Evolutionary conservation across 768 basidiomycete species (phyloP).

Genomic region (Rhizopogon roseolus): DNA sequence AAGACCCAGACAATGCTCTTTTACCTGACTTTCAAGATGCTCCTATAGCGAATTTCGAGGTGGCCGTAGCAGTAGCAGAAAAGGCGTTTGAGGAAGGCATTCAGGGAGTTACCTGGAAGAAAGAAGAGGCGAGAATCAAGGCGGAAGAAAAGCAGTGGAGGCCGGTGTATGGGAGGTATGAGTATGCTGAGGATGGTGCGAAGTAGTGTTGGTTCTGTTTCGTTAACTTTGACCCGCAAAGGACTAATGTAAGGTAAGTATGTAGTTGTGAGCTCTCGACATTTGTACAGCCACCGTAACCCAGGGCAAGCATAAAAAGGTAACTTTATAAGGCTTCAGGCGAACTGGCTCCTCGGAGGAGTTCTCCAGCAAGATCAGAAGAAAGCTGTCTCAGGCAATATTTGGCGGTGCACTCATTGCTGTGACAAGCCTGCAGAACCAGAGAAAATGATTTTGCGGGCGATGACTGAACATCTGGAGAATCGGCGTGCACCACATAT

Average conservation of each 20-base stretch:
- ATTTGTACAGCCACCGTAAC: too few relatives aligned
- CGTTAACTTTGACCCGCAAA: background rate
- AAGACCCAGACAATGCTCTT: conserved; percentile 65
- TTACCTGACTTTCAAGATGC: conserved; percentile 77
- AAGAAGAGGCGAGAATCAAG: conserved; percentile 49
- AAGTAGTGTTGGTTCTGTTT: conserved; percentile 10
- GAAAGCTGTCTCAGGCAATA: too few relatives aligned
- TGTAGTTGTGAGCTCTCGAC: too few relatives aligned
- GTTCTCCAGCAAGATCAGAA: too few relatives aligned
- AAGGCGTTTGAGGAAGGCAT: conserved; percentile 72
- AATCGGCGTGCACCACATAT: background rate
- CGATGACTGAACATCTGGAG: background rate
- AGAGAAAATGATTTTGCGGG: too few relatives aligned
- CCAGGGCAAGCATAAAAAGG: too few relatives aligned
- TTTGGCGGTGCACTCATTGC: too few relatives aligned
- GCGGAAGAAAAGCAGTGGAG: conserved; percentile 54
- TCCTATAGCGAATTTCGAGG: conserved; percentile 68
- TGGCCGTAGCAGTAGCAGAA: conserved; percentile 79
- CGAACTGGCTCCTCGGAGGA: too few relatives aligned
- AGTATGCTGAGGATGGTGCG: conserved; percentile 55
- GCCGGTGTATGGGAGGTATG: conserved; percentile 60
- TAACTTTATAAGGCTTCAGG: too few relatives aligned
- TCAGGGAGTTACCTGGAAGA: conserved; percentile 53
- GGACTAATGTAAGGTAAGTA: too few relatives aligned
- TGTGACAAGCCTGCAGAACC: too few relatives aligned